Base-by-base conservation (phyloP, 1,139 yeast genomes). In the Arxiozyma heterogenica region DNA sequence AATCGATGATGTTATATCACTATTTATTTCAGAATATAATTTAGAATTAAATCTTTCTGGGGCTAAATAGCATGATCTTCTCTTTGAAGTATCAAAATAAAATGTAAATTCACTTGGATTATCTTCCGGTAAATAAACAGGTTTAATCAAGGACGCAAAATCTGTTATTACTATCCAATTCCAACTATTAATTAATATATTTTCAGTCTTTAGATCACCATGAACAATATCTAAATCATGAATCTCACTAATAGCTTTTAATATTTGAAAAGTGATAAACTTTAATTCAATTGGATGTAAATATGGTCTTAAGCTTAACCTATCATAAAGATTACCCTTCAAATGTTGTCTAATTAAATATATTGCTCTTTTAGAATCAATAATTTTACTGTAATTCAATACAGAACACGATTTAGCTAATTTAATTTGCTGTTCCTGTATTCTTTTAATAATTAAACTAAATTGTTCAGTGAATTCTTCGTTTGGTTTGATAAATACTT, bases 81-180 rank as follows among this genome's bases (percentile, higher is more conserved):
- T 75, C 64, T 82, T 89, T 1, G 95, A 86, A 4, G 93, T 86
- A 70, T 93, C 98, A 67, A 90, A 94, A 68, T 84, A 94, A 65
- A 91, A 93, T 0, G 95, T 83, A 64, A 86, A 93, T 60, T 86
- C 93, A n/a, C 93, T 87, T 0, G 98, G 98, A 64, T 94, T 93
- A 62, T 90, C 95, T 60, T 88, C 96, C 0, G 98, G 98, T 34
- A 94, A 72, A 62, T 77, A 84, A 0, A 82, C 83, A 0, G 99
- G 99, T 68, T 94, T 94, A 18, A 67, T 51, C 66, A 80, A 81
- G 2, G 82, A 76, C 2, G 96, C 86, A 71, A 93, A 91, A 70
- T 94, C 99, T 1, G 89, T 74, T 18, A 94, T 66, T 60, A 85
- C 73, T 1, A 84, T 73, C 96, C 97, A 91, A 67, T 89, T 86